A percentile compares a stretch with the other conserved stretches of the same genome.
Conservation (phyloP, 2,329 filamentous ascomycete genomes). For the Cordyceps tenuipes region DNA sequence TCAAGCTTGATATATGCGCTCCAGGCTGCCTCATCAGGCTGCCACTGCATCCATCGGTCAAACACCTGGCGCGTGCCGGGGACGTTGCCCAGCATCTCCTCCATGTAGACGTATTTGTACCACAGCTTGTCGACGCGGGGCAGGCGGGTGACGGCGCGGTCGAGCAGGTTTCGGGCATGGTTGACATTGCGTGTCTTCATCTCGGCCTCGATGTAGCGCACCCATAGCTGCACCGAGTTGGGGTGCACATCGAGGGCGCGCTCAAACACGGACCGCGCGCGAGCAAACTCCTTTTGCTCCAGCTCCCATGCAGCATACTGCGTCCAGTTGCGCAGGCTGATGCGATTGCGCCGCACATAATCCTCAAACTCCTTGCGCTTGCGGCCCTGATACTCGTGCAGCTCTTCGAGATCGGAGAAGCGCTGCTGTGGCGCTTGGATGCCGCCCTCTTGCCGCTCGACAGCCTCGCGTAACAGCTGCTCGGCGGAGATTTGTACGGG, state of each 20-base stretch:
- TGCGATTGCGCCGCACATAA: constrained; percentile 88
- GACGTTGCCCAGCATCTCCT: constrained; percentile 94
- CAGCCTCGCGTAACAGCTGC: constrained; percentile 92
- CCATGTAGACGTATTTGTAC: constrained; percentile 99
- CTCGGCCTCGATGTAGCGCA: constrained; percentile 90
- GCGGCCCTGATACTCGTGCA: constrained; percentile 93
- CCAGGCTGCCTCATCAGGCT: constrained; percentile 94
- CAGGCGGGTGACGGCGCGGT: constrained; percentile 86
- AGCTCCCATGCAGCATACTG: constrained; percentile 96
- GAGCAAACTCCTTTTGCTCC: constrained; percentile 93
- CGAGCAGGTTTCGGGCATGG: constrained; percentile 87
- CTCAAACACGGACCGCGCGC: constrained; percentile 89
- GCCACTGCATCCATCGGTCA: constrained; percentile 97
- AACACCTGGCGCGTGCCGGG: constrained; percentile 89
- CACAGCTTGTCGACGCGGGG: constrained; percentile 92
- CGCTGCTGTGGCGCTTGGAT: constrained; percentile 88
- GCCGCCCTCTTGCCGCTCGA: constrained; percentile 85
- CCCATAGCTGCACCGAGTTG: constrained; percentile 80
- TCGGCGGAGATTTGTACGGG: constrained; percentile 90
- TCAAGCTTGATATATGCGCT: constrained; percentile 93
- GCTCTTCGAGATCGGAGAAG: constrained; percentile 92
- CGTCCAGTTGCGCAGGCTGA: constrained; percentile 99
- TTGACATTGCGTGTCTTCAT: constrained; percentile 94
- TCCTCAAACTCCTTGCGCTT: constrained; percentile 97
- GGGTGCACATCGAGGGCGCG: constrained; percentile 86